A percentile compares a stretch with the other conserved stretches of the same genome.
Conservation (phyloP, 768 basidiomycete genomes). For the Baorangia bicolor region DNA sequence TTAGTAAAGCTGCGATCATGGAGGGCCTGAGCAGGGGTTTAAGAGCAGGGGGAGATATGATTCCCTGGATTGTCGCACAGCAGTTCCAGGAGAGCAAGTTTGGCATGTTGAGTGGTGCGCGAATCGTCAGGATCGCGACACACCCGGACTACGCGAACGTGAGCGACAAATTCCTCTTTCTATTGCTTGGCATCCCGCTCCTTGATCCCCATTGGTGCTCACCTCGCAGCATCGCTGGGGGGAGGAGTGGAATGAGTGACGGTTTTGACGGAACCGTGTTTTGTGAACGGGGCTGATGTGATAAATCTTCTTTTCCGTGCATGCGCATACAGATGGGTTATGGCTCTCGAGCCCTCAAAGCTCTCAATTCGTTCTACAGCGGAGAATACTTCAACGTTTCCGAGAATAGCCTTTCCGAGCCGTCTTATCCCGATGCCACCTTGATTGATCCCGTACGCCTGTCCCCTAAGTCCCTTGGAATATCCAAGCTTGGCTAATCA, state of each 20-base stretch:
- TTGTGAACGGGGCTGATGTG: conserved; percentile 1
- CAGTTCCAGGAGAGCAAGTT: conserved; percentile 97
- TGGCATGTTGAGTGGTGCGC: conserved; percentile 84
- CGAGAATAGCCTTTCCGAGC: conserved; percentile 51
- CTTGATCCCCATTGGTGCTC: neutral
- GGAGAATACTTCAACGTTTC: conserved; percentile 90
- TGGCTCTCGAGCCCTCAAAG: conserved; percentile 83
- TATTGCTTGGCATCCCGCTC: neutral
- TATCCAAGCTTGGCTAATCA: neutral
- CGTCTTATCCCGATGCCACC: conserved; percentile 59
- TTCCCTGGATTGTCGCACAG: conserved; percentile 94
- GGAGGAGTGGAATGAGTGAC: neutral
- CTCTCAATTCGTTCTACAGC: conserved; percentile 86
- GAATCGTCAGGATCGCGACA: conserved; percentile 90
- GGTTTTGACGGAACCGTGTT: neutral
- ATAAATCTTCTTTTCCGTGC: neutral
- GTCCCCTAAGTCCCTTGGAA: neutral
- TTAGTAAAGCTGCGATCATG: conserved; percentile 81
- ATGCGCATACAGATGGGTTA: conserved; percentile 81
- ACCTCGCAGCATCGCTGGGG: neutral
- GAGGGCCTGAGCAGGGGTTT: conserved; percentile 82
- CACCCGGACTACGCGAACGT: conserved; percentile 95
- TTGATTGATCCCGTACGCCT: conserved; percentile 45
- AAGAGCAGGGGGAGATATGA: conserved; percentile 92
- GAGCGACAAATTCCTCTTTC: conserved; percentile 28